Base-by-base conservation (phyloP, 1,139 yeast species). In the Pichia sp. region DNA sequence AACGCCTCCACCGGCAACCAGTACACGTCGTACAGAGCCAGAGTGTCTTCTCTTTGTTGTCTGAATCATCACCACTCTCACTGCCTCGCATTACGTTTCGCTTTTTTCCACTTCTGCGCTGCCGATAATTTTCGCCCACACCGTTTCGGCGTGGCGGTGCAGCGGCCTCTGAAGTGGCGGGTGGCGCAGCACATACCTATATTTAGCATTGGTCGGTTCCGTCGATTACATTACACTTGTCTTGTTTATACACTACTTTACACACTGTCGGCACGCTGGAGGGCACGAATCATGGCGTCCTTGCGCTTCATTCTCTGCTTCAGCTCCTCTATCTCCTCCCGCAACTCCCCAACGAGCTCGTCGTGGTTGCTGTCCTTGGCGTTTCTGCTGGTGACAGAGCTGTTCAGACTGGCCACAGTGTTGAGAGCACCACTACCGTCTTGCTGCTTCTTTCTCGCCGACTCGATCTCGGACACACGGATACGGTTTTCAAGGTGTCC, bases 211-310 rank as follows among this genome's bases (percentile, higher is more conserved):
- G 27, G 27, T n/a, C n/a, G n/a, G n/a, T n/a, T n/a, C n/a, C n/a
- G n/a, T n/a, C n/a, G n/a, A n/a, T n/a, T n/a, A n/a, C n/a, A n/a
- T 28, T 10, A 10, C n/a, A 28, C 31, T 8, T 32, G 17, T 20
- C 28, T 8, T 14, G 7, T 2, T 11, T 15, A 21, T 39, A 7
- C 12, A 20, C 21, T 19, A 24, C n/a, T 8, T 19, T 14, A 17
- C 21, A 8, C 15, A 8, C 31, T 21, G 11, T 39, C 50, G 3
- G 58, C 53, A 9, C 82, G 77, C 38, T 83, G 80, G 42, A 90
- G 70, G 10, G 94, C 90, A 53, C 78, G 78, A 48, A 90, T 87
- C 53, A 90, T 82, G 44, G 83, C 83, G 57, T 89, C 96, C 63
- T 89, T 90, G 56, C 79, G 78, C 46, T 76, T 75, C 44, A 87